Percentiles rank a stretch among this genome's conserved stretches.
phyloP scores from a whole-genome alignment of 1,284 basidiomycete species.

The Apiotrichum brassicae region DNA sequence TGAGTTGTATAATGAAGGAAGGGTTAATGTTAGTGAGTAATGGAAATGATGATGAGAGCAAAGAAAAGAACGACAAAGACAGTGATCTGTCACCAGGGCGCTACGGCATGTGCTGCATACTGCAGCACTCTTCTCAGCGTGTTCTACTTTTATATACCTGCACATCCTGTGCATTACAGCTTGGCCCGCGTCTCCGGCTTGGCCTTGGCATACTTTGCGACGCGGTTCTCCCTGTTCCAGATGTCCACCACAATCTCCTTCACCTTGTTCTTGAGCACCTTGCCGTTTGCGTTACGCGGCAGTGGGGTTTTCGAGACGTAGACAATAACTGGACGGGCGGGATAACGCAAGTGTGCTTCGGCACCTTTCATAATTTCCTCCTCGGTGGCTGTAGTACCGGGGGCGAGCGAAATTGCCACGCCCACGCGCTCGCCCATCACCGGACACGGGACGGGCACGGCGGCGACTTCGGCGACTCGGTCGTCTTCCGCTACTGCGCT shows the following conservation, averaged over 20 bases:
- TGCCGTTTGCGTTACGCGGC: constrained; percentile 12
- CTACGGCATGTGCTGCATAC: too few species aligned
- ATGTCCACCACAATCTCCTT: constrained; percentile 13
- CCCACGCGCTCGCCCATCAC: constrained; percentile 39
- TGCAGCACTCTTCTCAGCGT: too few species aligned
- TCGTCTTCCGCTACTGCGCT: constrained; percentile 34
- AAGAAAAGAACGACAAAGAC: too few species aligned
- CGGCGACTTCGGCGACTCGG: constrained; percentile 33
- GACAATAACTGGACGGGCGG: constrained; percentile 13
- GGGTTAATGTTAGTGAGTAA: too few species aligned
- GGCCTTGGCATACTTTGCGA: not conserved
- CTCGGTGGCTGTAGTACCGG: not conserved
- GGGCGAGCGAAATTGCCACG: constrained; percentile 28
- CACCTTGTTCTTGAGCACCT: constrained; percentile 8
- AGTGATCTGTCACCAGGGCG: too few species aligned
- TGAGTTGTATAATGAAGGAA: too few species aligned
- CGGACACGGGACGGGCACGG: constrained; percentile 32
- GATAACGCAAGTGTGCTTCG: constrained; percentile 10
- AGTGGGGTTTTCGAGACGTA: constrained; percentile 6
- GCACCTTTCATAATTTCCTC: constrained; percentile 6
- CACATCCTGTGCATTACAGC: not conserved
- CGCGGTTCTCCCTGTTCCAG: constrained; percentile 3
- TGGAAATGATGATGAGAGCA: too few species aligned
- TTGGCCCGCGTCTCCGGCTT: not conserved
- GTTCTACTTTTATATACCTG: too few species aligned